A percentile compares a stretch with the other conserved stretches of the same genome.
These are phyloP conservation scores for Fusarium pseudonygamai DNA, from an alignment of 2,329 filamentous ascomycete species.

Conservation along the genomic window DNA sequence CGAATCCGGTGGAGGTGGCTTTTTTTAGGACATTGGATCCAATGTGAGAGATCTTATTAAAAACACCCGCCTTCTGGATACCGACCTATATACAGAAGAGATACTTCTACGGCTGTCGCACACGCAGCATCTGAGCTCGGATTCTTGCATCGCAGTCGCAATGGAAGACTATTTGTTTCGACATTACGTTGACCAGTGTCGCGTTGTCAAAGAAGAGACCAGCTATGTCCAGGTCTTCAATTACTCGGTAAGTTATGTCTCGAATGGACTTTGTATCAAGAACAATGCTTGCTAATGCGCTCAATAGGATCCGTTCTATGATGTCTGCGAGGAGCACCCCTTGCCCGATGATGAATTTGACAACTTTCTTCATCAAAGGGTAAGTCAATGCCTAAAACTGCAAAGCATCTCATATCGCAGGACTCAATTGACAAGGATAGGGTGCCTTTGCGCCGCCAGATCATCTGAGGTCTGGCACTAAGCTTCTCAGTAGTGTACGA, in stretches of 20 bases:
- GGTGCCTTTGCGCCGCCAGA: slow-evolving; percentile 61
- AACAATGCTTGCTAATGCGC: background rate
- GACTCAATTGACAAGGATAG: slow-evolving; percentile 46
- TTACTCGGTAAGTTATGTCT: slow-evolving; percentile 59
- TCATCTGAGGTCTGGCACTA: slow-evolving; percentile 54
- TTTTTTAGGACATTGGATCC: slow-evolving; percentile 20
- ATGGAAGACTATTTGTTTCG: slow-evolving; percentile 71
- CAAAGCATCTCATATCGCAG: background rate
- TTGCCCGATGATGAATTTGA: slow-evolving; percentile 65
- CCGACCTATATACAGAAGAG: background rate
- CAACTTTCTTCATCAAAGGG: slow-evolving; percentile 63
- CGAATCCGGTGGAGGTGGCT: slow-evolving; percentile 16
- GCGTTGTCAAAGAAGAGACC: slow-evolving; percentile 60
- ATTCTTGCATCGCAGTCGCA: background rate
- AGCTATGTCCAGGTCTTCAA: slow-evolving; percentile 68
- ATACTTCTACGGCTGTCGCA: background rate
- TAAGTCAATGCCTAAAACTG: slow-evolving; percentile 45
- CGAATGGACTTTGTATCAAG: background rate
- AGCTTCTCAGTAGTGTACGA: slow-evolving; percentile 61
- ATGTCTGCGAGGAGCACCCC: slow-evolving; percentile 61
- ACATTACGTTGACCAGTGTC: slow-evolving; percentile 58
- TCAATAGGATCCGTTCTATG: slow-evolving; percentile 59
- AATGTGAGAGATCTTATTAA: background rate
- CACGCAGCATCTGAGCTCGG: background rate
- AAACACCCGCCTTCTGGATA: background rate